These are phyloP conservation scores for Clonostachys solani DNA, from an alignment of 2,329 filamentous ascomycete species.

Conservation along the genomic window DNA sequence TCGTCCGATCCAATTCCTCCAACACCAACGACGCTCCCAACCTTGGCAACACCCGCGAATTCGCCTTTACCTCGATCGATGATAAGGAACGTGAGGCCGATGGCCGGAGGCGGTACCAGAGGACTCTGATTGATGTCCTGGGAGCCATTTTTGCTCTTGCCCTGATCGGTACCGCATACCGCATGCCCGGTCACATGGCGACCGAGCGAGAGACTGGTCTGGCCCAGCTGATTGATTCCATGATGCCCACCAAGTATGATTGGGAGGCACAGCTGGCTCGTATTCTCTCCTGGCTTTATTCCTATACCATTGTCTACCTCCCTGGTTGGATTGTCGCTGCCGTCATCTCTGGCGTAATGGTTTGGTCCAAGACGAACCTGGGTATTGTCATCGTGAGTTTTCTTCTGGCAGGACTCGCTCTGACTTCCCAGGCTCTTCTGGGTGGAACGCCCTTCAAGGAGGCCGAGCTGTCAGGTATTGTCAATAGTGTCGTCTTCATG, in stretches of 20 bases:
- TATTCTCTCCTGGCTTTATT: slow-evolving; percentile 56
- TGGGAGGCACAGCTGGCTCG: slow-evolving; percentile 33
- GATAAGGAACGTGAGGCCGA: slow-evolving; percentile 59
- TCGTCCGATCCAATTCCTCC: slow-evolving; percentile 21
- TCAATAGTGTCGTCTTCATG: slow-evolving; percentile 64
- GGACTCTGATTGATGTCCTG: slow-evolving; percentile 68
- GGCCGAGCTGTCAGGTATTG: slow-evolving; percentile 76
- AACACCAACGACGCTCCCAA: slow-evolving; percentile 13
- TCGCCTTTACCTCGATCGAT: slow-evolving; percentile 54
- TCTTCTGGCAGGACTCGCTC: slow-evolving; percentile 65
- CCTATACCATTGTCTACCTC: slow-evolving; percentile 65
- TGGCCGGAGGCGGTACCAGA: slow-evolving; percentile 68
- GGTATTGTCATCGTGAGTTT: slow-evolving; percentile 66
- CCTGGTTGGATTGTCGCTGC: slow-evolving; percentile 28
- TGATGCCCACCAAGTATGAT: slow-evolving; percentile 60
- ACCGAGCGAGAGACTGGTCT: slow-evolving; percentile 83
- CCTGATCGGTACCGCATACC: slow-evolving; percentile 79
- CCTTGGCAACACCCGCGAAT: slow-evolving; percentile 15
- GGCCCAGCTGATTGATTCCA: slow-evolving; percentile 78
- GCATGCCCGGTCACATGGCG: slow-evolving; percentile 80
- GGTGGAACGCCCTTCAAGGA: slow-evolving; percentile 75
- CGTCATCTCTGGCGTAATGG: slow-evolving; percentile 21
- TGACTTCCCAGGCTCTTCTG: slow-evolving; percentile 72
- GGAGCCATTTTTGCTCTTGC: slow-evolving; percentile 75
- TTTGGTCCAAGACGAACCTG: slow-evolving; percentile 41